A percentile compares a stretch with the other conserved stretches of the same genome.
phyloP scores from a whole-genome alignment of 2,329 filamentous ascomycete genomes.

The Phoma sp. region DNA sequence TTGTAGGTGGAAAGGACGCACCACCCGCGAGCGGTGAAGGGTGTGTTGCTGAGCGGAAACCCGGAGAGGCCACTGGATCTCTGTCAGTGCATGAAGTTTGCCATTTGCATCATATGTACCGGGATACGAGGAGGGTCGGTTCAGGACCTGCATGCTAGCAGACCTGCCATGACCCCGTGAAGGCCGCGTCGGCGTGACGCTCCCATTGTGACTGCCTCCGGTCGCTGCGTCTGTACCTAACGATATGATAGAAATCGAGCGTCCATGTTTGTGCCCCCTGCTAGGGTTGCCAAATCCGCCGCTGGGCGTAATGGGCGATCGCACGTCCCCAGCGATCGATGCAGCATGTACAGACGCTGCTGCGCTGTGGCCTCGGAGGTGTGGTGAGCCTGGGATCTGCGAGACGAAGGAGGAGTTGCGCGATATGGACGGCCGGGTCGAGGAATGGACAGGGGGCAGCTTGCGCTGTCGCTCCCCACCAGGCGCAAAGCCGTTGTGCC shows the following conservation, averaged over 20 bases:
- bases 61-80: conserved; percentile 36
- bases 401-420: conserved; percentile 46
- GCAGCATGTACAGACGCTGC: conserved; percentile 66
- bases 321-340: conserved; percentile 36
- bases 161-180: conserved; percentile 74
- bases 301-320: conserved; percentile 30
- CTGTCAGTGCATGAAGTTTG: conserved; percentile 23
- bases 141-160: conserved; percentile 78
- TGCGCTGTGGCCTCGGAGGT: conserved; percentile 67
- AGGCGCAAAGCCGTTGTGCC: conserved; percentile 45
- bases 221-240: conserved; percentile 52
- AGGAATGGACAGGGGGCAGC: conserved; percentile 46
- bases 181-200: conserved; percentile 51
- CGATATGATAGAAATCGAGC: conserved; percentile 58
- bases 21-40: conserved; percentile 52
- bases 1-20: conserved; percentile 44
- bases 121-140: conserved; percentile 42
- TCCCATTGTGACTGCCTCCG: conserved; percentile 37
- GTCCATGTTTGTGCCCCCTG: conserved; percentile 47
- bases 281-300: conserved; percentile 34
- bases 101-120: conserved; percentile 23
- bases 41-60: conserved; percentile 43
- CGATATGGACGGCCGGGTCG: conserved; percentile 43
- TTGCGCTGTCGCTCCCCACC: conserved; percentile 48
- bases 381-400: conserved; percentile 33